Conservation (phyloP, 1,139 yeast genomes). For the Nadsonia starkeyi-henricii region DNA sequence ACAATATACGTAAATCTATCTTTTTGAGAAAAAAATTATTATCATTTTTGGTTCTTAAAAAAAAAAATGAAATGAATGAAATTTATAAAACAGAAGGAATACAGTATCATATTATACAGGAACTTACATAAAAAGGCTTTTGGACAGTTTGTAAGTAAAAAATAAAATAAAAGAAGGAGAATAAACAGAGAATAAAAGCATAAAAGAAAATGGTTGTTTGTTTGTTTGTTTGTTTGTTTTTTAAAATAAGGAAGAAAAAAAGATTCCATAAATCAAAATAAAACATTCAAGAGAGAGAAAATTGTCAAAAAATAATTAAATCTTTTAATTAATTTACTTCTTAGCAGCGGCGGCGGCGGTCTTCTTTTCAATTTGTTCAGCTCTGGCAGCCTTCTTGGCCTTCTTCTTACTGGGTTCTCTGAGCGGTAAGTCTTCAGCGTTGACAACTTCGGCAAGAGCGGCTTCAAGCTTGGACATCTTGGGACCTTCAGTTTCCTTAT, state of each 20-base stretch:
- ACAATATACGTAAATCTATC: not conserved
- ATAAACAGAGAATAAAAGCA: not conserved
- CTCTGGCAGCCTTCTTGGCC: conserved; percentile 11
- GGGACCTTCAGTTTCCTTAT: conserved; percentile 19
- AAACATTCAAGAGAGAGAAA: not conserved
- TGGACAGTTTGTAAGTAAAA: not conserved
- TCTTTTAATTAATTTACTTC: not conserved
- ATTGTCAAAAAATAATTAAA: too few relatives aligned
- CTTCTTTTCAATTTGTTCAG: conserved; percentile 11
- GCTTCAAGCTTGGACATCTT: conserved; percentile 51
- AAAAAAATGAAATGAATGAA: too few relatives aligned
- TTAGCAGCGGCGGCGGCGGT: conserved; percentile 2
- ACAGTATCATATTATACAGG: not conserved
- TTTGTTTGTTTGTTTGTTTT: too few relatives aligned
- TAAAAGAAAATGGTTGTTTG: not conserved
- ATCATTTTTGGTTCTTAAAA: not conserved
- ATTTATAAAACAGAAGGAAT: not conserved
- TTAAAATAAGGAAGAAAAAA: too few relatives aligned
- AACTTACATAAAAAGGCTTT: not conserved
- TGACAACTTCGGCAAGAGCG: conserved; percentile 69
- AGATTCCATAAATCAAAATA: too few relatives aligned
- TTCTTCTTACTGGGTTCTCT: conserved; percentile 9
- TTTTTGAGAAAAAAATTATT: not conserved
- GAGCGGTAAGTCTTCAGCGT: conserved; percentile 38
- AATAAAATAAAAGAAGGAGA: not conserved